phyloP scores from a whole-genome alignment of 2,329 filamentous ascomycete species.

The Colletotrichum shisoi region DNA sequence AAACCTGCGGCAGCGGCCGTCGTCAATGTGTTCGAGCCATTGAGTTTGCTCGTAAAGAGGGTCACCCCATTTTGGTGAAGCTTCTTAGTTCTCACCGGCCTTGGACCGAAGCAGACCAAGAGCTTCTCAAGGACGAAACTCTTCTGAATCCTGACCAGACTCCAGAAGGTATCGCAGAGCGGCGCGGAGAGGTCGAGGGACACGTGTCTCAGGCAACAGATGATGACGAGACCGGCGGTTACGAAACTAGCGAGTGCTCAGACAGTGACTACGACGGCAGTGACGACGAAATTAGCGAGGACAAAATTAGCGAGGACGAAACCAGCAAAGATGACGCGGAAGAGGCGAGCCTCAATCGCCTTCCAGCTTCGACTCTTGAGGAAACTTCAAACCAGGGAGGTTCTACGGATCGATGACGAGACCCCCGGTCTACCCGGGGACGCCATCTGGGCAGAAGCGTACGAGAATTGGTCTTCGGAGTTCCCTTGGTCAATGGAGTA shows the following conservation, averaged over 20 bases:
- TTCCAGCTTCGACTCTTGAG: background rate
- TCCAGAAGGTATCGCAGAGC: background rate
- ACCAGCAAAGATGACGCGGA: background rate
- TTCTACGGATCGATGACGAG: background rate
- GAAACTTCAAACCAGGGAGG: background rate
- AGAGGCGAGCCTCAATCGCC: background rate
- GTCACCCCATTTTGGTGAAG: background rate
- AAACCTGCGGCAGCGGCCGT: background rate
- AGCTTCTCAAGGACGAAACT: background rate
- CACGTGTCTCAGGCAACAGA: background rate
- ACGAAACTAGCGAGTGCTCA: no score
- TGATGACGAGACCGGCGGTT: background rate
- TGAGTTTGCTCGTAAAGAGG: background rate
- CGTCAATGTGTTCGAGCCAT: conserved; percentile 11
- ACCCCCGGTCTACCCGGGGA: background rate
- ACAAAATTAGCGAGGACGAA: background rate
- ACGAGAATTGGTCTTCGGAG: background rate
- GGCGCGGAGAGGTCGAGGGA: background rate
- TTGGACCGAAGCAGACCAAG: background rate
- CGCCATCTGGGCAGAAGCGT: background rate
- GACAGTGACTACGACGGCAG: no score
- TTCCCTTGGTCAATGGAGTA: background rate
- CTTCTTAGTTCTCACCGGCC: background rate
- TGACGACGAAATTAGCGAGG: background rate
- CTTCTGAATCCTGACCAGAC: background rate